Evolutionary conservation across 805 yeast genomes (phyloP).

Genomic region (Priceomyces medius): DNA sequence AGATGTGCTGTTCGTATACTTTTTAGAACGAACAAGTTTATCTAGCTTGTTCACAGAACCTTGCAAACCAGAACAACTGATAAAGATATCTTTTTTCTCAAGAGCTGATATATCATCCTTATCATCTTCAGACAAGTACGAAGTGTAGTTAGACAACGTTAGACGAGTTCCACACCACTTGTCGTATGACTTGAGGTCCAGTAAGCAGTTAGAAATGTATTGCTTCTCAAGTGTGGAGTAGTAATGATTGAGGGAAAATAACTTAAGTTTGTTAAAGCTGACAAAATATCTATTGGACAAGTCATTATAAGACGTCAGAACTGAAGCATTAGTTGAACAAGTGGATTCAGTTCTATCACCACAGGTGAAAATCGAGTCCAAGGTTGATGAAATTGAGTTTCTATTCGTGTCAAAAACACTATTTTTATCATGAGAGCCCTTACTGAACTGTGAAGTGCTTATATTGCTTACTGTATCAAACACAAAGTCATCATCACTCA

Average conservation of each 20-base stretch:
- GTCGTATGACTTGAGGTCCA: conserved; percentile 38
- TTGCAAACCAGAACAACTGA: conserved; percentile 10
- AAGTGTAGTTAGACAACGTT: conserved; percentile 19
- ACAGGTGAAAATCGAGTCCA: conserved; percentile 1
- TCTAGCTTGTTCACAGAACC: conserved; percentile 8
- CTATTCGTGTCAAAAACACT: neutral
- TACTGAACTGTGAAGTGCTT: neutral
- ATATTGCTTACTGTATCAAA: neutral
- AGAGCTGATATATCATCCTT: neutral
- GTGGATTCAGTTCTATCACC: neutral
- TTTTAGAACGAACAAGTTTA: neutral
- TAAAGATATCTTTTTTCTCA: conserved; percentile 8
- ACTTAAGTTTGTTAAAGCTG: conserved; percentile 10
- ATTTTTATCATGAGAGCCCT: neutral
- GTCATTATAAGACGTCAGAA: conserved; percentile 2
- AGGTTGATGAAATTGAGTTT: neutral
- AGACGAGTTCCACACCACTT: conserved; percentile 29
- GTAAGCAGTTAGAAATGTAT: conserved; percentile 38
- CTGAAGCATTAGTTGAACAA: conserved; percentile 1
- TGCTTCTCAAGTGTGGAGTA: conserved; percentile 30
- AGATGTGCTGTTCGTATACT: neutral
- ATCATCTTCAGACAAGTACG: conserved; percentile 6
- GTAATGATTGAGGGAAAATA: conserved; percentile 15
- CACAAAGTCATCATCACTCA: neutral
- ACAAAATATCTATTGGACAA: conserved; percentile 4